Evolutionary conservation across 1,284 basidiomycete species (phyloP).

Genomic region (Bjerkandera adusta): DNA sequence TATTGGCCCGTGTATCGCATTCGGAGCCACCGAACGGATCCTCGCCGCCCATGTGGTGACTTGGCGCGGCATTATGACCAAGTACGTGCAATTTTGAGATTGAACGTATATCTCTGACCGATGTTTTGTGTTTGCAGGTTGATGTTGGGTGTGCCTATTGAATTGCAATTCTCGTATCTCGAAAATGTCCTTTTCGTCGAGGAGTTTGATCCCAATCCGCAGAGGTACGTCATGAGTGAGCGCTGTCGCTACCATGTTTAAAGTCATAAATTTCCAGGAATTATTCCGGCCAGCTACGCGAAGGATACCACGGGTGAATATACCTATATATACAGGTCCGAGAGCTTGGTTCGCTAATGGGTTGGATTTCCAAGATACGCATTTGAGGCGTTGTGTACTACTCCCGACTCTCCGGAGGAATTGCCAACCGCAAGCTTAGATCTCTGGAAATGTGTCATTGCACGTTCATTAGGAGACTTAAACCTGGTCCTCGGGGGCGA

Average conservation of each 20-base stretch:
- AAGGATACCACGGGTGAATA: not conserved
- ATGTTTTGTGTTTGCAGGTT: not conserved
- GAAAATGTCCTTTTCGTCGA: not conserved
- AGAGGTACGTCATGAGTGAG: too few species aligned
- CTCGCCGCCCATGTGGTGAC: constrained; percentile 7
- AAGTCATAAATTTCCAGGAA: too few species aligned
- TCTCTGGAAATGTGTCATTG: constrained; percentile 6
- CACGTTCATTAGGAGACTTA: constrained; percentile 7
- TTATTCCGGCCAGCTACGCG: not conserved
- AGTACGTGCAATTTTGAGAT: not conserved
- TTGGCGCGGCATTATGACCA: constrained; percentile 8
- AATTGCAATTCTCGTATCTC: not conserved
- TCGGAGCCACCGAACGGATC: not conserved
- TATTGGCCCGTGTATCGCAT: not conserved
- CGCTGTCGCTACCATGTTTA: too few species aligned
- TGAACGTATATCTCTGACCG: too few species aligned
- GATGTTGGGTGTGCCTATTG: not conserved
- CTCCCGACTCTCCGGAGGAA: not conserved
- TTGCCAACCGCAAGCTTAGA: not conserved
- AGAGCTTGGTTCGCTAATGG: too few species aligned
- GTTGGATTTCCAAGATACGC: constrained; percentile 7
- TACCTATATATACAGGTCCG: too few species aligned
- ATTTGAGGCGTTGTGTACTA: constrained; percentile 9
- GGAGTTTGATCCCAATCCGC: not conserved
- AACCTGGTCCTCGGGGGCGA: constrained; percentile 7